phyloP scores from a whole-genome alignment of 306 rosid genomes.

The Prunus mume region DNA sequence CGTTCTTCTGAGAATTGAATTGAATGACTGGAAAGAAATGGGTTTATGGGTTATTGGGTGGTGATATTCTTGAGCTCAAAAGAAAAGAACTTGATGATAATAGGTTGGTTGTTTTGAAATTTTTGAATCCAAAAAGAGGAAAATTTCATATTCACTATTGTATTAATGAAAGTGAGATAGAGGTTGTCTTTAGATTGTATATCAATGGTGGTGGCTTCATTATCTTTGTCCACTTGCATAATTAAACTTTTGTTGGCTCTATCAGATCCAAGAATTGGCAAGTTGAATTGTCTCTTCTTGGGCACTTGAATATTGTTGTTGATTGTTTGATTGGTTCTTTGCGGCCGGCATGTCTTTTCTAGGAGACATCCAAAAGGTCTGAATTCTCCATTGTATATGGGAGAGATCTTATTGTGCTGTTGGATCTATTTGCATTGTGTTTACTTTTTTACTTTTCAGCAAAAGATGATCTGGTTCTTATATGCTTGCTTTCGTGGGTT shows the following conservation, averaged over 20 bases:
- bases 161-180: slow-evolving; percentile 11
- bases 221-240: neutral
- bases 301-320: neutral
- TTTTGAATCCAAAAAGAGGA: neutral
- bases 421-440: neutral
- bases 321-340: neutral
- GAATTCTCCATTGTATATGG: neutral
- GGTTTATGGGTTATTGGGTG: neutral
- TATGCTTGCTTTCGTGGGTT: neutral
- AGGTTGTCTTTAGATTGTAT: neutral
- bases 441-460: neutral
- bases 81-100: neutral
- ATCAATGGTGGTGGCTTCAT: neutral
- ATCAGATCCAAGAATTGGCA: neutral
- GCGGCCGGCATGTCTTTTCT: neutral
- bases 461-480: neutral
- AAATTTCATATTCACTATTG: neutral
- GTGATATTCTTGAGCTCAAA: neutral
- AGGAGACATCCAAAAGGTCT: neutral
- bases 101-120: neutral
- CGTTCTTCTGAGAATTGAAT: neutral
- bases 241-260: neutral
- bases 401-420: slow-evolving; percentile 6
- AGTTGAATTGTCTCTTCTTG: neutral
- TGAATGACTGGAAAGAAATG: neutral